Evolutionary conservation across 2,329 filamentous ascomycete species (phyloP), one percentile per base, ranked within the genome.

Genomic region (Trichoderma polysporum): DNA sequence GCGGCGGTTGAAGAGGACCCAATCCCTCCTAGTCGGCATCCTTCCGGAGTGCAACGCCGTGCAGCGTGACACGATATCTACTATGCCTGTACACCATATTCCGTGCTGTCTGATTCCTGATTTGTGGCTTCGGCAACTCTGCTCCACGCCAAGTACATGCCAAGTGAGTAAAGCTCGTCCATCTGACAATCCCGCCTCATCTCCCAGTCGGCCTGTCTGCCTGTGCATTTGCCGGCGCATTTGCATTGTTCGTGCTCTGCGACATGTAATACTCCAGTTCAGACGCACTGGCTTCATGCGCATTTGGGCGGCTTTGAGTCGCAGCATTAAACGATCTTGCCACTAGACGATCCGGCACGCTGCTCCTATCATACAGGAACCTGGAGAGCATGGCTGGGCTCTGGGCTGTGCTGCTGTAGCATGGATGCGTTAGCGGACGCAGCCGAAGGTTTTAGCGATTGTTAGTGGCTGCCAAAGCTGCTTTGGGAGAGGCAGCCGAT

Each of bases 321-420:
- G 47, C 19, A 22, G 50, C 60, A 64, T 56, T 19, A 31, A 54
- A 64, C 27, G 47, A 66, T 53, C 56, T 37, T 19, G 65, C 66
- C 61, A 68, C 66, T 13, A 68, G 52, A 22, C 66, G 66, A 66
- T 68, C 66, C 15, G 53, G 31, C 19, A 66, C 22, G 35, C 27
- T 39, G 54, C 53, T 65, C 25, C 52, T 59, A 41, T 68, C 60
- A 41, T 68, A 37, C 33, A 68, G 41, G 29, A 65, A 68, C 27
- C 53, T 35, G 33, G 33, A 37, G 52, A 68, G 41, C 60, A 68
- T 59, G 19, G 47, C 35, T 6, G 58, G 35, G 27, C 19, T 41
- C 49, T 54, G 50, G 58, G 65, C 66, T 53, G 52, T 53, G 60
- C 61, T 64, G 35, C 19, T 41, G 25, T 19, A 41, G 33, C 15